A percentile compares a stretch with the other conserved stretches of the same genome.
Evolutionary conservation across 805 yeast genomes (phyloP).

Genomic region (Lipomyces lipofer): DNA sequence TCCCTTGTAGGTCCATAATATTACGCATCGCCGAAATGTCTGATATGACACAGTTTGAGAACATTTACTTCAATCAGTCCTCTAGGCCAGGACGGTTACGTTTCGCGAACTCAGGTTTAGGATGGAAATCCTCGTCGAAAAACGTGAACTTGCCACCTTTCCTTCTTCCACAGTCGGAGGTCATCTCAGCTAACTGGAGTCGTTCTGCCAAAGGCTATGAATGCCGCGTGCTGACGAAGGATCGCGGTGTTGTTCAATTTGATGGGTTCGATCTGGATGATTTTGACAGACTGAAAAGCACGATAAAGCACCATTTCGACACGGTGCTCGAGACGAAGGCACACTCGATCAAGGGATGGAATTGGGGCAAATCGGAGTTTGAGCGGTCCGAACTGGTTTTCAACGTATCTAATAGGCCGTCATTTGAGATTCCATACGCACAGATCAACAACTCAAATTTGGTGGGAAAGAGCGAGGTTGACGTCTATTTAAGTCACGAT

Average conservation of each 20-base stretch:
- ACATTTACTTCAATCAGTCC: conserved; percentile 86
- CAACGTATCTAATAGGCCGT: conserved; percentile 81
- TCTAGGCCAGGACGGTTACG: conserved; percentile 84
- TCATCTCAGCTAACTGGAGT: conserved; percentile 82
- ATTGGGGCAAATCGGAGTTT: conserved; percentile 94
- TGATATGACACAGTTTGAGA: conserved; percentile 67
- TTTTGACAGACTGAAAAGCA: conserved; percentile 75
- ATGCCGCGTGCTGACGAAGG: conserved; percentile 82
- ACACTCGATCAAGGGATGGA: conserved; percentile 97
- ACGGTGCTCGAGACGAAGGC: conserved; percentile 78
- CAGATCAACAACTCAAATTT: conserved; percentile 81
- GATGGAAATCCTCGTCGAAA: conserved; percentile 74
- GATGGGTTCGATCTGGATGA: conserved; percentile 93
- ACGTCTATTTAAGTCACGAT: conserved; percentile 69
- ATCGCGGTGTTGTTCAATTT: conserved; percentile 77
- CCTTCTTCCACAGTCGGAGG: conserved; percentile 81
- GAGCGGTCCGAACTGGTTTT: conserved; percentile 90
- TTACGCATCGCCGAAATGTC: conserved; percentile 16
- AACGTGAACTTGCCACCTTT: conserved; percentile 58
- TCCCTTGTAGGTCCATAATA: background rate
- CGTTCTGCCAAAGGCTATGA: conserved; percentile 92
- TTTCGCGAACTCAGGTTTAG: conserved; percentile 93
- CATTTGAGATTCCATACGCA: conserved; percentile 84
- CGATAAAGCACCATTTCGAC: conserved; percentile 73
- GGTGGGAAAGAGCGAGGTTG: conserved; percentile 90